Percentiles rank a stretch among this genome's conserved stretches.
These are phyloP conservation scores for Hibiscus tridactylites DNA, from an alignment of 345 rosid genomes.

Conservation along the genomic window DNA sequence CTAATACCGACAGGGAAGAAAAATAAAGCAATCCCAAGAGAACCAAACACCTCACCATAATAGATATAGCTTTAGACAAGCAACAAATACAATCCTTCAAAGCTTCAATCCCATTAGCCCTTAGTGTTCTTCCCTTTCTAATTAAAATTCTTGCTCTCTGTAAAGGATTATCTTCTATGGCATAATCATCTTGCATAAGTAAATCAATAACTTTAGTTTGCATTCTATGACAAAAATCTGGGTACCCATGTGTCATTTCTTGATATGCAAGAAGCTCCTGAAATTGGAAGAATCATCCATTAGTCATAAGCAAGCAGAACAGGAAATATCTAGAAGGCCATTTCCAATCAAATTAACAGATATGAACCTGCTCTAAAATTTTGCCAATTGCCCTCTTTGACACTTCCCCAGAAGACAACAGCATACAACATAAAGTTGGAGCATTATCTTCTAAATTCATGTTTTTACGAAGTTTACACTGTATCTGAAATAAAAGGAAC, in stretches of 20 bases:
- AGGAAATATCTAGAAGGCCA: neutral
- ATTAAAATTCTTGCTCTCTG: conserved; percentile 56
- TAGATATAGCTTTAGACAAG: conserved; percentile 63
- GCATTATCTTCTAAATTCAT: conserved; percentile 24
- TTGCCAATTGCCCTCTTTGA: conserved; percentile 40
- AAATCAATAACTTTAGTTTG: conserved; percentile 39
- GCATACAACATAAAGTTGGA: conserved; percentile 41
- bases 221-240: conserved; percentile 51
- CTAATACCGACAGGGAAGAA: conserved; percentile 7
- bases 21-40: neutral
- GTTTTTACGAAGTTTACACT: conserved; percentile 34
- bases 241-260: conserved; percentile 32
- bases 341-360: neutral
- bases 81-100: conserved; percentile 44
- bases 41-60: conserved; percentile 33
- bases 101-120: conserved; percentile 44
- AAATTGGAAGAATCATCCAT: neutral
- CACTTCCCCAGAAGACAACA: conserved; percentile 38
- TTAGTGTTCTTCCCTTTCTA: conserved; percentile 48
- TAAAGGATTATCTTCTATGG: conserved; percentile 23
- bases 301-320: neutral
- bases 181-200: conserved; percentile 49
- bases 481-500: conserved; percentile 40
- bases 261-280: conserved; percentile 81
- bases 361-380: conserved; percentile 75